These are phyloP conservation scores for Arthrobotrys pseudoclavata DNA, from an alignment of 2,329 filamentous ascomycete genomes.

Conservation along the genomic window DNA sequence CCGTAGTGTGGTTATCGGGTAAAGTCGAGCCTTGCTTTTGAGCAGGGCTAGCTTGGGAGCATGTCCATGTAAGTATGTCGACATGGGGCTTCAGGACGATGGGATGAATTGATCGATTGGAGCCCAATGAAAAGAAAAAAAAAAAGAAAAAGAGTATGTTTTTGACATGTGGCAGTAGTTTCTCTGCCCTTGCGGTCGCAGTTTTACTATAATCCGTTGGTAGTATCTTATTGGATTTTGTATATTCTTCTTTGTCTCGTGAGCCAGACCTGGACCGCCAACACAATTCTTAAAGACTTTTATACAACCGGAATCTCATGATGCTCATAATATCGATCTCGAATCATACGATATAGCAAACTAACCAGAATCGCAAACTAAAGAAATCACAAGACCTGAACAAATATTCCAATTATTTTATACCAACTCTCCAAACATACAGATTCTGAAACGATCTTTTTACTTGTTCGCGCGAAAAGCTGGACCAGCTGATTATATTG, in stretches of 20 bases:
- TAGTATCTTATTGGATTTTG: not conserved
- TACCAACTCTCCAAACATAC: conserved; percentile 3
- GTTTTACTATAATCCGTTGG: not conserved
- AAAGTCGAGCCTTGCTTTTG: conserved; percentile 33
- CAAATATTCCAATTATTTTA: not conserved
- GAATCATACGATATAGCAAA: not conserved
- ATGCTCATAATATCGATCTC: not conserved
- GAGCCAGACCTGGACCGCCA: too few species aligned
- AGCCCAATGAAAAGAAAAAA: not conserved
- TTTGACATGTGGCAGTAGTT: conserved; percentile 19
- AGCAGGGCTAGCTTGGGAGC: not conserved
- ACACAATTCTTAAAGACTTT: not conserved
- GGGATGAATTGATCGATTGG: conserved; percentile 21
- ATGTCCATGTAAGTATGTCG: conserved; percentile 12
- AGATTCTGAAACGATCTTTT: conserved; percentile 28
- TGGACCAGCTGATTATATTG: conserved; percentile 17
- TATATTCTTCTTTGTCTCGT: not conserved
- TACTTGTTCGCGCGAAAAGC: conserved; percentile 2
- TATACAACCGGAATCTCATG: not conserved
- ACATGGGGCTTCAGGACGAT: conserved; percentile 10
- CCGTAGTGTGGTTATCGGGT: conserved; percentile 53
- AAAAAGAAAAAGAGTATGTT: not conserved
- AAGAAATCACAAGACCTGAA: conserved; percentile 20
- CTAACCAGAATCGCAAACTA: conserved; percentile 1
- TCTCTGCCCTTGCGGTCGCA: not conserved